Base-by-base conservation (phyloP, 2,329 filamentous ascomycete species). In the Fusarium ramigenum region DNA sequence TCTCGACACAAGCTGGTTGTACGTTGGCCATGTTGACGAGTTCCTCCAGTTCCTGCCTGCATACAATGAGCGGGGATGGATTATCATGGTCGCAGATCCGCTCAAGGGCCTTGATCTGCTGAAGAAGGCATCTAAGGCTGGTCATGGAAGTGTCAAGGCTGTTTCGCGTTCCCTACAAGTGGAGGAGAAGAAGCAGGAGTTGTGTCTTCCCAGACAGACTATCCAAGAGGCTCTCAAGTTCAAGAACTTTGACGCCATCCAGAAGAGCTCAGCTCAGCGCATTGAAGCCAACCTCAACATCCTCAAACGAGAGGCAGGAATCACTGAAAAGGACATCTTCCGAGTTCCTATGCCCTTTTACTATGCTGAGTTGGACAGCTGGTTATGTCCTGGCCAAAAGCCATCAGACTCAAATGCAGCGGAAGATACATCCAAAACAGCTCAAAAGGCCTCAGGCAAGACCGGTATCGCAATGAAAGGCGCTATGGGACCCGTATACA, bases 1-100 rank as follows among this genome's bases (percentile, higher is more conserved):
- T 1, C 72, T 84, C 1, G 82, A 80, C 39, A 79, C 77, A 5
- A 63, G 36, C 3, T 80, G 78, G 78, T 40, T 80, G 4, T 30
- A n/a, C 0, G 69, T 80, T 14, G 78, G 79, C 9, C 79, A 80
- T 28, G 75, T 78, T 0, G 79, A 79, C 37, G 78, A 80, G 63
- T 79, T 79, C 25, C 36, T 80, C 3, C 79, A 80, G n/a, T 80
- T 80, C 23, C 53, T 80, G 0, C 79, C 79, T 3, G 66, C 65
- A 3, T 46, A 76, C 7, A 79, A 70, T 25, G 52, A 77, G 21
- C 76, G 64, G 0, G 79, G 79, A 4, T 80, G 77, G 75, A 40
- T 75, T 7, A 30, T 79, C 16, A 66, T 77, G 50, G 70, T 69
- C 4, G 77, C 74, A 9, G 77, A 79, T 25, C 75, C 78, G 1